Base-by-base conservation (phyloP, 805 yeast species). In the Millerozyma acaciae region DNA sequence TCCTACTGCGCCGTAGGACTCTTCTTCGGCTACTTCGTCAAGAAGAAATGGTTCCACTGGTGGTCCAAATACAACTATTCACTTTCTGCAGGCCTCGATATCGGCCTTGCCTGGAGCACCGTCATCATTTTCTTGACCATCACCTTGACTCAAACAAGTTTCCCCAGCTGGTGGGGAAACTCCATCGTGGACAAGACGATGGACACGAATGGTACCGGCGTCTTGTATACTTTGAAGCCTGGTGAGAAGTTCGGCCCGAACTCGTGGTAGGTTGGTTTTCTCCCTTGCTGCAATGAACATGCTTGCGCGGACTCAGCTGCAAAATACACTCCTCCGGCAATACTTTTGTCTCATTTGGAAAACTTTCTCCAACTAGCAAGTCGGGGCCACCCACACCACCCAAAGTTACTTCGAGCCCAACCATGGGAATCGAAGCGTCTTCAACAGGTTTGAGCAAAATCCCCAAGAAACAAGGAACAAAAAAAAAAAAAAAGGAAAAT, bases 81-180 rank as follows among this genome's bases (percentile, higher is more conserved):
- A 25, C 60, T 65, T 38, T 66, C 70, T 24, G 69, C 70, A 28
- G 72, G 70, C 26, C 53, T 66, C 50, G 70, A 65, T 44, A 59
- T 64, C 38, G 71, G 72, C 20, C 60, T 66, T 42, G 69, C 73
- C 16, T 59, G 62, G 52, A 53, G 62, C 17, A 51, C 59, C 5
- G 54, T 65, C 43, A 52, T 65, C 32, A 62, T 65, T 30, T 65
- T 63, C 51, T 62, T 64, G 44, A 21, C 44, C 28, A 40, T 50
- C 26, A 32, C 42, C 26, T 40, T 44, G 21, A 39, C 48, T 20
- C 35, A 36, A 15, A 40, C 48, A 9, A 9, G 12, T 3, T 42
- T 36, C 35, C 59, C 63, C 28, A 30, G 35, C 5, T 82, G 89
- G 89, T 82, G 89, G 89, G 89, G 87, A 13, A 73, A 69, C 35